Evolutionary conservation across 2,329 filamentous ascomycete genomes (phyloP).

Genomic region (Aspergillus japonicus): DNA sequence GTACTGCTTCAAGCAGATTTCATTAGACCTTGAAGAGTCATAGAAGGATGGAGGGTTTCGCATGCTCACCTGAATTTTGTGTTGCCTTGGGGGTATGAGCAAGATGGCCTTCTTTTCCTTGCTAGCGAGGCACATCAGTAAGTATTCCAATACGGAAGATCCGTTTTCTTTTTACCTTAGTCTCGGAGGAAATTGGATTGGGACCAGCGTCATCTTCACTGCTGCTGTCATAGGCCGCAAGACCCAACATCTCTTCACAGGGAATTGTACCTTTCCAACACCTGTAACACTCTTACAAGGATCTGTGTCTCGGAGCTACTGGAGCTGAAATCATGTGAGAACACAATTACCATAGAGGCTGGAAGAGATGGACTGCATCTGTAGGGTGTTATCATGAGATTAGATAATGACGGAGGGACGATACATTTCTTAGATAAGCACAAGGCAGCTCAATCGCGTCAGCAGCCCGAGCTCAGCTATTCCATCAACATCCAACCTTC

Average conservation of each 20-base stretch:
- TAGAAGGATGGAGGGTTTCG: neutral
- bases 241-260: slow-evolving; percentile 37
- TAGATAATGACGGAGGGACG: slow-evolving; percentile 6
- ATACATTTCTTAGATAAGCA: slow-evolving; percentile 34
- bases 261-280: neutral
- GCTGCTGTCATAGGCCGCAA: slow-evolving; percentile 47
- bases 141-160: neutral
- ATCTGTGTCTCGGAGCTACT: no score
- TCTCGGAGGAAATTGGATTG: slow-evolving; percentile 11
- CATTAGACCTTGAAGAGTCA: neutral
- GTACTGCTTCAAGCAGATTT: slow-evolving; percentile 6
- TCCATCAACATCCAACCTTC: neutral
- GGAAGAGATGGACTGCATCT: no score
- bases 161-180: slow-evolving; percentile 24
- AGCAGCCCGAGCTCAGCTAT: slow-evolving; percentile 21
- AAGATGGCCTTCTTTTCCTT: slow-evolving; percentile 5
- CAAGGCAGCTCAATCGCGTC: slow-evolving; percentile 42
- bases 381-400: no score
- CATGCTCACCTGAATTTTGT: slow-evolving; percentile 11
- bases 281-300: no score
- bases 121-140: slow-evolving; percentile 17
- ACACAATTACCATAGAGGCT: no score
- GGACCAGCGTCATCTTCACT: slow-evolving; percentile 43
- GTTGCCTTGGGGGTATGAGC: slow-evolving; percentile 2
- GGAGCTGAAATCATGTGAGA: no score